Conservation (phyloP, 2,329 filamentous ascomycete genomes). For the Aspergillus sp. region DNA sequence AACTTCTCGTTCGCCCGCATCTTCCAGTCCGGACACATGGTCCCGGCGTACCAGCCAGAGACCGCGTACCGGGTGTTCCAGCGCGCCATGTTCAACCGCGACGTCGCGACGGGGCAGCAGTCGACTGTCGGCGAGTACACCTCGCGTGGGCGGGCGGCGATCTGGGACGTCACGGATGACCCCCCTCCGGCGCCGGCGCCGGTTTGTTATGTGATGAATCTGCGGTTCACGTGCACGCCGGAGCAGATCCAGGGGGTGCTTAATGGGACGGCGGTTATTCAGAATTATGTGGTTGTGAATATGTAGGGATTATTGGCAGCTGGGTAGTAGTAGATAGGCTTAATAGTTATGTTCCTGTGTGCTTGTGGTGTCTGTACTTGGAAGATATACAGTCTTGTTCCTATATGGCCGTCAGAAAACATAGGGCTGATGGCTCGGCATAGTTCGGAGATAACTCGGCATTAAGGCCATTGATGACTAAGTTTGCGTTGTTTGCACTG, state of each 20-base stretch:
- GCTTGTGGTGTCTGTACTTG: no score
- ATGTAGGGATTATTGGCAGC: no score
- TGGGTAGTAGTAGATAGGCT: no score
- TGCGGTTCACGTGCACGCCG: slow-evolving; percentile 33
- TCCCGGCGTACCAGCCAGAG: slow-evolving; percentile 47
- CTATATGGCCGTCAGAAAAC: no score
- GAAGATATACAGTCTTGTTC: no score
- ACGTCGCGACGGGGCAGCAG: slow-evolving; percentile 47
- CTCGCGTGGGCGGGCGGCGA: slow-evolving; percentile 31
- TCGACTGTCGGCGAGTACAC: slow-evolving; percentile 30
- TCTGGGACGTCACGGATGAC: slow-evolving; percentile 38
- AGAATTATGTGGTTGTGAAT: slow-evolving; percentile 40
- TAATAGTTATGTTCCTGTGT: no score
- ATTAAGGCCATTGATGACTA: no score
- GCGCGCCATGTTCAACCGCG: slow-evolving; percentile 42
- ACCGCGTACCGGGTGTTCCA: slow-evolving; percentile 47
- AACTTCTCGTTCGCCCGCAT: slow-evolving; percentile 43
- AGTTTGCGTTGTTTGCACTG: no score
- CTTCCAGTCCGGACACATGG: slow-evolving; percentile 40
- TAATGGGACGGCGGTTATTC: slow-evolving; percentile 38
- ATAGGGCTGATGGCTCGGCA: no score
- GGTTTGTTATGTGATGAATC: slow-evolving; percentile 38
- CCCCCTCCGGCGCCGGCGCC: slow-evolving; percentile 31
- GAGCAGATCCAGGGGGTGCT: slow-evolving; percentile 35
- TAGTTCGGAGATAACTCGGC: no score